These are phyloP conservation scores for Hygrophila difformis DNA, from an alignment of 257 asterid species.

Conservation along the genomic window DNA sequence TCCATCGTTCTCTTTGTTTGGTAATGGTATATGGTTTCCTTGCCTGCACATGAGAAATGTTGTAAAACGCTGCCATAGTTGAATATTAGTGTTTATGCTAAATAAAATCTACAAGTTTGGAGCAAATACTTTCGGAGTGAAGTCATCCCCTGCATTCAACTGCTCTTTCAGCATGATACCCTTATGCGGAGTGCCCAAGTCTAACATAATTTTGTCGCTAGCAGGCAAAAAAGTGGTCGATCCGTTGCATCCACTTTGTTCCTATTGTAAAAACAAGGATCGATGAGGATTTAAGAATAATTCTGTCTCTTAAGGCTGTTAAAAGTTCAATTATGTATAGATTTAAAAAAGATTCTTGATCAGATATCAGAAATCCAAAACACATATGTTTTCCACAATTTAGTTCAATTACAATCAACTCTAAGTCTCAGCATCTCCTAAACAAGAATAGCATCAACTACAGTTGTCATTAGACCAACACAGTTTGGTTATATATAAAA, in stretches of 20 bases:
- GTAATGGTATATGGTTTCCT: slow-evolving; percentile 88
- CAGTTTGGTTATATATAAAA: too few relatives aligned
- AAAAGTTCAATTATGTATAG: too few relatives aligned
- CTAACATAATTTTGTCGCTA: slow-evolving; percentile 17
- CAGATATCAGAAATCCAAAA: too few relatives aligned
- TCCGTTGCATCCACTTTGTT: slow-evolving; percentile 22
- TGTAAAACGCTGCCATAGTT: slow-evolving; percentile 6
- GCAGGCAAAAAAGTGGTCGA: slow-evolving; percentile 16
- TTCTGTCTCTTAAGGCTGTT: too few relatives aligned
- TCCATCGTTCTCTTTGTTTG: slow-evolving; percentile 95
- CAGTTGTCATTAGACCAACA: too few relatives aligned
- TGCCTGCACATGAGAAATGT: slow-evolving; percentile 26
- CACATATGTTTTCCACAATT: too few relatives aligned
- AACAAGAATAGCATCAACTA: too few relatives aligned
- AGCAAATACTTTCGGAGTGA: slow-evolving; percentile 45
- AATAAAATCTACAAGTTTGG: background rate
- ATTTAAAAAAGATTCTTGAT: too few relatives aligned
- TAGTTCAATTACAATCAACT: too few relatives aligned
- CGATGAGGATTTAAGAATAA: background rate
- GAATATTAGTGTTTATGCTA: background rate
- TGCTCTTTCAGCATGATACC: background rate
- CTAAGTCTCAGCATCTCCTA: too few relatives aligned
- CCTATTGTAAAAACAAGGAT: slow-evolving; percentile 25
- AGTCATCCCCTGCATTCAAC: slow-evolving; percentile 26
- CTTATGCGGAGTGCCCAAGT: slow-evolving; percentile 13